phyloP scores from a whole-genome alignment of 345 rosid species.

The Tarenaya hassleriana region DNA sequence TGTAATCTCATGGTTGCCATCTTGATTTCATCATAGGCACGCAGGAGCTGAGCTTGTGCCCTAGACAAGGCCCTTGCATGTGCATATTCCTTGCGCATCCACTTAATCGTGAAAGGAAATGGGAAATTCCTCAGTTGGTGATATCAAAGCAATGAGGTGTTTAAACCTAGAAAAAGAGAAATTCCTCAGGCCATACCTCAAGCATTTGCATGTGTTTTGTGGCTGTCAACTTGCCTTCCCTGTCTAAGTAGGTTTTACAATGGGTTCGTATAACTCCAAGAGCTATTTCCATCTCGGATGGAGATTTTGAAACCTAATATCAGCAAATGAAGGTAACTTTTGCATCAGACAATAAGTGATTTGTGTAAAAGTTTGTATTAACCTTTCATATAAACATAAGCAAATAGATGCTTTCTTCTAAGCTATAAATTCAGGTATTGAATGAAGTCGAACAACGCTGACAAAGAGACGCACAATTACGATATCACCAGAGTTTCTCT shows the following conservation, averaged over 20 bases:
- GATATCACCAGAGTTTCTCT: constrained; percentile 57
- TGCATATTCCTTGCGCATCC: constrained; percentile 83
- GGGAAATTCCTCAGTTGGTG: constrained; percentile 13
- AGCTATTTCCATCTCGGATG: constrained; percentile 78
- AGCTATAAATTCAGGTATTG: not conserved
- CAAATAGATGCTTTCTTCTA: constrained; percentile 10
- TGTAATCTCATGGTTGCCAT: constrained; percentile 89
- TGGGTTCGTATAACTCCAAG: constrained; percentile 80
- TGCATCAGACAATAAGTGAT: constrained; percentile 4
- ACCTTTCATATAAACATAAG: constrained; percentile 6
- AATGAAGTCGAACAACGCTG: constrained; percentile 11
- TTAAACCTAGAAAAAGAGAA: constrained; percentile 5
- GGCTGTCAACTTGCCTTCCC: constrained; percentile 49
- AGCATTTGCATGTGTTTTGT: constrained; percentile 64
- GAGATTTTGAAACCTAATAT: constrained; percentile 68
- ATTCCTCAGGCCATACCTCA: constrained; percentile 47
- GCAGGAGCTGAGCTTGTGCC: constrained; percentile 76
- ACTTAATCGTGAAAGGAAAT: constrained; percentile 32
- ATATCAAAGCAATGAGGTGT: not conserved
- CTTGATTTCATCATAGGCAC: constrained; percentile 86
- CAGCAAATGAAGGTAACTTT: constrained; percentile 6
- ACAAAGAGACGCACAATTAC: constrained; percentile 55
- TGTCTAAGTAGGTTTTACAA: constrained; percentile 60
- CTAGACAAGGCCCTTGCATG: constrained; percentile 75
- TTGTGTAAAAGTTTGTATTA: constrained; percentile 4